phyloP scores from a whole-genome alignment of 2,329 filamentous ascomycete species.

The Dothiorella sarmentorum region DNA sequence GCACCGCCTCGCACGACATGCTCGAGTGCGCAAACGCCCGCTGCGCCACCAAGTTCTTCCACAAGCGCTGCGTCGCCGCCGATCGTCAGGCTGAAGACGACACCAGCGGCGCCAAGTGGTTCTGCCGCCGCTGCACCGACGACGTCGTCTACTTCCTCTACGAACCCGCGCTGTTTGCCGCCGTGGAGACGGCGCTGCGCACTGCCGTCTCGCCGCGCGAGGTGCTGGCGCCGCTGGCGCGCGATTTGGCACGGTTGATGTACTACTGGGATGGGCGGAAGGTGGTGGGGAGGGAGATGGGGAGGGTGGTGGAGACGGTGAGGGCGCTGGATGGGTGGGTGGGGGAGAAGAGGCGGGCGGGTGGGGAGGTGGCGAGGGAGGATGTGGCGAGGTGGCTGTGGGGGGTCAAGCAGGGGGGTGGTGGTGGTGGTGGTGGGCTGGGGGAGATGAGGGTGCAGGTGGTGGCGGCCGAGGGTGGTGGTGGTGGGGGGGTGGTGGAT shows the following conservation, averaged over 20 bases:
- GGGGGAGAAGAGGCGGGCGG: not conserved
- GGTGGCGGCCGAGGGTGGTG: not conserved
- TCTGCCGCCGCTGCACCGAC: not conserved
- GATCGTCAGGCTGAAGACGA: too few species aligned
- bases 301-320: not conserved
- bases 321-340: not conserved
- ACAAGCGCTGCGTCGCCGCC: conserved; percentile 3
- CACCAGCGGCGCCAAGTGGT: not conserved
- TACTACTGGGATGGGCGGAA: too few species aligned
- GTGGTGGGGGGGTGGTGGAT: not conserved
- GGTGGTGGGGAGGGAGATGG: not conserved
- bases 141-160: not conserved
- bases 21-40: not conserved
- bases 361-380: not conserved
- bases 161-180: not conserved
- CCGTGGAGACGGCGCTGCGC: not conserved
- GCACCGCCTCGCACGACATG: not conserved
- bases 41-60: not conserved
- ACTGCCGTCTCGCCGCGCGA: not conserved
- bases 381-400: not conserved
- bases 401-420: not conserved
- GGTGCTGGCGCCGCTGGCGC: not conserved
- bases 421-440: not conserved
- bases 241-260: too few species aligned
- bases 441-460: not conserved